Evolutionary conservation across 768 basidiomycete species (phyloP), one percentile per base, ranked within the genome.

Genomic region (Lactifluus hygrophoroides): DNA sequence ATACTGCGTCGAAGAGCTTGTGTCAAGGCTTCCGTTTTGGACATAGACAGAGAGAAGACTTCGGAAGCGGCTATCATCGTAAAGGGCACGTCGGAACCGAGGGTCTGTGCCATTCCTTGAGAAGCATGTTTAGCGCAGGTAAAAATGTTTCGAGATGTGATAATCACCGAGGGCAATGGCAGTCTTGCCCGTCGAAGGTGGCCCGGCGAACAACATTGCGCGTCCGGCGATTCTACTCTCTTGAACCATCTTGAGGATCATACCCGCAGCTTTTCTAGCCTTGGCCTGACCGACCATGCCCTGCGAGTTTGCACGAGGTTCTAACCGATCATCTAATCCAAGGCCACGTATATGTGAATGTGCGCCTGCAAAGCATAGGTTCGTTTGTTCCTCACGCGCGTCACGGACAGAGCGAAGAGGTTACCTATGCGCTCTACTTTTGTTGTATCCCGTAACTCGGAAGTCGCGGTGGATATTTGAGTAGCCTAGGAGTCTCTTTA

Each of bases 271-370:
- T 71, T 96, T 96, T 44, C 96, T 84, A 21, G 96, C 96, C 69
- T 94, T 93, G 3, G 78, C 89, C 69, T 99, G 96, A 0, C 96
- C 96, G 25, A 99, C 95, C 85, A 99, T 96, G 3, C 96, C 96
- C 69, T 98, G 92, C 0, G 88, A 82, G 70, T 85, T 90, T 34
- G 78, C 81, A 19, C 94, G 83, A 14, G 95, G 94, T 71, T 97
- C 94, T 58, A 98, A 80, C 63, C 86, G 76, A 63, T 92, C 90
- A 65, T 97, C 94, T 45, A 98, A 82, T 0, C 96, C 96, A 32
- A 98, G 79, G 3, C 96, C 96, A 54, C 85, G 92, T 66, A 99
- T 94, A 73, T 99, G 95, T 17, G 95, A 93, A 70, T 93, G 90
- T 38, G 87, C 88, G 69, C 90, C 90, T 92, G 57, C 19, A 17